These are phyloP conservation scores for Cryphonectria japonica DNA, from an alignment of 2,329 filamentous ascomycete species.

Conservation along the genomic window DNA sequence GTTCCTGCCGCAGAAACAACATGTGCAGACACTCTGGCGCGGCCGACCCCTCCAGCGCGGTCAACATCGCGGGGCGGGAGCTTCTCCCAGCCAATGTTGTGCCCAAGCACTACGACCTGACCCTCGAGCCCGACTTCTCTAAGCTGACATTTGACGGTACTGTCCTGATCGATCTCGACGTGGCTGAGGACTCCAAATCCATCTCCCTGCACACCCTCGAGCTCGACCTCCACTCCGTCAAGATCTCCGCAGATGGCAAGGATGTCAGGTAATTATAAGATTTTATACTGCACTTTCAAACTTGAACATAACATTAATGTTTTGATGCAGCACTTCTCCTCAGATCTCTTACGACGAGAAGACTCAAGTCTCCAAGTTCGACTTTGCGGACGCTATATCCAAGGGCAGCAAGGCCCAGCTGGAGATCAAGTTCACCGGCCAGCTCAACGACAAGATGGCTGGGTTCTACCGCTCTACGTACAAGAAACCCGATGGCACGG, in stretches of 20 bases:
- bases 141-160: conserved; percentile 86
- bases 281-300: not conserved
- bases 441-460: conserved; percentile 86
- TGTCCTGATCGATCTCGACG: conserved; percentile 84
- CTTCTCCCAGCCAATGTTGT: conserved; percentile 91
- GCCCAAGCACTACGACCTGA: conserved; percentile 89
- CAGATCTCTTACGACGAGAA: conserved; percentile 75
- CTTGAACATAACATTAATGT: conserved; percentile 29
- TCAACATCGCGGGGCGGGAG: conserved; percentile 63
- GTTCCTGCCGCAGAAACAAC: conserved; percentile 72
- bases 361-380: conserved; percentile 80
- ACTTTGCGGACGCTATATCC: conserved; percentile 72
- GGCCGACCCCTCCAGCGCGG: conserved; percentile 41
- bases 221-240: conserved; percentile 77
- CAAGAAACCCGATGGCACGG: conserved; percentile 77
- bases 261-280: conserved; percentile 47
- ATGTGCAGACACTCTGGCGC: conserved; percentile 64
- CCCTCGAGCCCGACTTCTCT: conserved; percentile 86
- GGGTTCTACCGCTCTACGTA: conserved; percentile 91
- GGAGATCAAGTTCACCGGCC: conserved; percentile 76
- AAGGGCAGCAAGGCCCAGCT: conserved; percentile 79
- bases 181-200: conserved; percentile 80
- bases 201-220: conserved; percentile 89
- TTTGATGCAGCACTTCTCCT: conserved; percentile 61
- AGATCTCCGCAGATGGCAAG: conserved; percentile 65